These are phyloP conservation scores for Fremontodendron californicum DNA, from an alignment of 345 rosid genomes.

Conservation along the genomic window DNA sequence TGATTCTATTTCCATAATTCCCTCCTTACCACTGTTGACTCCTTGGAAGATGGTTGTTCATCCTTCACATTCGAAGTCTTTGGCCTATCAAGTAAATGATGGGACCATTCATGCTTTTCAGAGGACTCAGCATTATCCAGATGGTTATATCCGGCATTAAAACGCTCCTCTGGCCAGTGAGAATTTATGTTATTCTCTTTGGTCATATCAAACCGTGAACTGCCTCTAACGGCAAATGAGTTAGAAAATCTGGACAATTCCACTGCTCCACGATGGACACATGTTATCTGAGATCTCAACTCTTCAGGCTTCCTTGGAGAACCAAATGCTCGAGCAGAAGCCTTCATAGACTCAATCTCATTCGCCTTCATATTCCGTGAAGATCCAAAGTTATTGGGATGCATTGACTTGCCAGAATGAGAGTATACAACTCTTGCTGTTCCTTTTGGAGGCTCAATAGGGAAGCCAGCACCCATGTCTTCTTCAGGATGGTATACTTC, in stretches of 20 bases:
- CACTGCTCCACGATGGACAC: slow-evolving; percentile 36
- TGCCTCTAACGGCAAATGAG: slow-evolving; percentile 77
- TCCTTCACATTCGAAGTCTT: slow-evolving; percentile 36
- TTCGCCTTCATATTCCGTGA: slow-evolving; percentile 26
- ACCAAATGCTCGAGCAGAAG: slow-evolving; percentile 20
- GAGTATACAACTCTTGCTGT: slow-evolving; percentile 22
- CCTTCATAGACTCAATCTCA: slow-evolving; percentile 29
- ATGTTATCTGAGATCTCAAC: slow-evolving; percentile 50
- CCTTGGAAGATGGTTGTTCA: slow-evolving; percentile 27
- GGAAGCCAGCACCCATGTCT: slow-evolving; percentile 46
- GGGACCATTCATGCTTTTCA: slow-evolving; percentile 43
- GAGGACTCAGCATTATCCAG: slow-evolving; percentile 35
- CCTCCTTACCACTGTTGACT: slow-evolving; percentile 36
- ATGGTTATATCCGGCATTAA: slow-evolving; percentile 12
- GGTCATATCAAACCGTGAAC: slow-evolving; percentile 46
- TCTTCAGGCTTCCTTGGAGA: slow-evolving; percentile 34
- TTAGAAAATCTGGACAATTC: slow-evolving; percentile 70
- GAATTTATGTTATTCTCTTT: slow-evolving; percentile 35
- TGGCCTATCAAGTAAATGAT: slow-evolving; percentile 36
- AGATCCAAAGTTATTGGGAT: slow-evolving; percentile 21
- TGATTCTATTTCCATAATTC: background rate
- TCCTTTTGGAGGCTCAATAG: slow-evolving; percentile 41
- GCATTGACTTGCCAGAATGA: slow-evolving; percentile 31
- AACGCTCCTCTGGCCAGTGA: slow-evolving; percentile 47
- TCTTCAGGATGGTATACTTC: slow-evolving; percentile 39